These are phyloP conservation scores for Dacryopinax primogenitus DNA, from an alignment of 768 basidiomycete species.

Conservation along the genomic window DNA sequence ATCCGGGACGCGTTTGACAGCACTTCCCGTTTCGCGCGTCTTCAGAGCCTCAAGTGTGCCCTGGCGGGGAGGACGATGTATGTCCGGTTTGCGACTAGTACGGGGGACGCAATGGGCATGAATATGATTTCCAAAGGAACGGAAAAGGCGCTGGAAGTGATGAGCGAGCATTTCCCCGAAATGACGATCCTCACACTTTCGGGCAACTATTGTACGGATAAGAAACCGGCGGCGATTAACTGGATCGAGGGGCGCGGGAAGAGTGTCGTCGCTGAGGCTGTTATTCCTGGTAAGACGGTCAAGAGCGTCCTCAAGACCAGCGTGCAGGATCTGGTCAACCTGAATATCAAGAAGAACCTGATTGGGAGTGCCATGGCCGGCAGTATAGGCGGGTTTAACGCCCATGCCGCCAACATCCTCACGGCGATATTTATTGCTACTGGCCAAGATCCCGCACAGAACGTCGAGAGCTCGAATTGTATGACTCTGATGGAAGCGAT, in stretches of 20 bases:
- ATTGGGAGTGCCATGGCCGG: constrained; percentile 98
- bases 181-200: constrained; percentile 85
- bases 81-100: constrained; percentile 84
- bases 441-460: constrained; percentile 98
- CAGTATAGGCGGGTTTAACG: constrained; percentile 94
- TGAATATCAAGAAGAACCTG: constrained; percentile 95
- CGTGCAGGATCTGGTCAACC: constrained; percentile 71
- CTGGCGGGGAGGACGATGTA: constrained; percentile 89
- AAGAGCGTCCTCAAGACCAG: constrained; percentile 90
- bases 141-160: constrained; percentile 77
- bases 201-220: constrained; percentile 99
- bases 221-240: constrained; percentile 98
- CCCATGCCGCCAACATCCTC: constrained; percentile 93
- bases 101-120: constrained; percentile 99
- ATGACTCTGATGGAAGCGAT: constrained; percentile 98
- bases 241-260: constrained; percentile 99
- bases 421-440: constrained; percentile 93
- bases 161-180: constrained; percentile 69
- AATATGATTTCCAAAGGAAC: constrained; percentile 99
- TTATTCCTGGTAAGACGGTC: constrained; percentile 79
- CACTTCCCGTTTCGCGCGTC: constrained; percentile 81
- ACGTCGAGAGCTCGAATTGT: constrained; percentile 96
- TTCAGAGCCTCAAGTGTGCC: constrained; percentile 74
- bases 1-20: constrained; percentile 83
- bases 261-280: constrained; percentile 91